These are phyloP conservation scores for Protostelium mycophagum DNA, from an alignment of 78 protist genomes.

Conservation along the genomic window DNA sequence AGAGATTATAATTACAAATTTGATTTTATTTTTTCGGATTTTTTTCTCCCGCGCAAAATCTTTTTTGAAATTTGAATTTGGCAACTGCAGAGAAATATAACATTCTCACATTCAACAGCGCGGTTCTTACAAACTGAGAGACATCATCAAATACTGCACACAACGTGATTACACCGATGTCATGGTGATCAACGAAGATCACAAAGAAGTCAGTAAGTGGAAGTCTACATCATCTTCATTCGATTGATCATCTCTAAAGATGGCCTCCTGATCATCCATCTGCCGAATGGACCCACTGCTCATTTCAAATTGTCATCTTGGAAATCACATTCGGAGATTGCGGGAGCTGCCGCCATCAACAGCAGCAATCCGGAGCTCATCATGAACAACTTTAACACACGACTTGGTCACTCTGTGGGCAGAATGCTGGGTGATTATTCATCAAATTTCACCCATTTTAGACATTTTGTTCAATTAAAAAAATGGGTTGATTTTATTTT, in stretches of 20 bases:
- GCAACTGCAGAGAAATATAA: too few relatives aligned
- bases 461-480: too few relatives aligned
- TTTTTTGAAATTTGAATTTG: too few relatives aligned
- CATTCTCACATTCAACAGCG: too few relatives aligned
- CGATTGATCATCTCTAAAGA: background rate
- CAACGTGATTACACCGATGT: constrained; percentile 89
- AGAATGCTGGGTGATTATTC: constrained; percentile 83
- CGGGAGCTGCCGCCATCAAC: constrained; percentile 33
- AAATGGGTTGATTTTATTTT: too few relatives aligned
- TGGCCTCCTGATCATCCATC: constrained; percentile 76
- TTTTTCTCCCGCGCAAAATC: too few relatives aligned
- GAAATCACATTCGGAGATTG: constrained; percentile 50
- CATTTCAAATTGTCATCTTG: constrained; percentile 74
- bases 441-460: too few relatives aligned
- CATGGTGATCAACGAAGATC: constrained; percentile 81
- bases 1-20: too few relatives aligned
- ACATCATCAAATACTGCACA: constrained; percentile 70
- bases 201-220: constrained; percentile 39
- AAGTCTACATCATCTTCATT: background rate
- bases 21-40: too few relatives aligned
- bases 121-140: constrained; percentile 59
- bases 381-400: constrained; percentile 90
- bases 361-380: constrained; percentile 79
- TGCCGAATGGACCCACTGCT: constrained; percentile 98
- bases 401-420: constrained; percentile 89